Evolutionary conservation across 768 basidiomycete species (phyloP), one percentile per base, ranked within the genome.

Genomic region (Serendipita vermifera): DNA sequence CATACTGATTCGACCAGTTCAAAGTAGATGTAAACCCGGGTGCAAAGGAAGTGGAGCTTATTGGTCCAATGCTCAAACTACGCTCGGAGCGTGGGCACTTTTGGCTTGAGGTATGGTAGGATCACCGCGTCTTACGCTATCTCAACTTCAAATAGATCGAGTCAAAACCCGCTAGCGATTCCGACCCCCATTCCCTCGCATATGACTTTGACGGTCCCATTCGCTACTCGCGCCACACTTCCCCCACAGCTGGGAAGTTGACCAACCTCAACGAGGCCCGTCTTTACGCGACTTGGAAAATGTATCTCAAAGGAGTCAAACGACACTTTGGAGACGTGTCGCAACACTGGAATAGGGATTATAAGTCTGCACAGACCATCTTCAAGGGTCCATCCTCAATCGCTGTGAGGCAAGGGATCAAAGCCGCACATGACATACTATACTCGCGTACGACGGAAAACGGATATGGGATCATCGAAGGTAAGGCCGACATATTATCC

Each of bases 221-320:
- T 55, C 81, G 82, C 51, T 87, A 74, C 66, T 80, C 85, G 11
- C 72, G 77, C 3, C 85, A 88, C 63, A 78, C 71, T 67, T 86
- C 83, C 3, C 85, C 84, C 0, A 81, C 80, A 0, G 73, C 85
- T 38, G 86, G 85, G 26, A 70, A 68, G 3, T 67, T 87, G 31
- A 81, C 83, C 15, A 77, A 78, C 58, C 65, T 82, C 55, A 75
- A 79, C 62, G 77, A 79, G 59, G 73, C 71, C 0, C 77, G 82
- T 0, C 70, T 85, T 22, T 87, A 87, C 64, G 80, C 82, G 33
- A 88, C 86, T 1, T 88, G 87, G 86, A 87, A 87, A 64, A 74
- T 71, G 35, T 57, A 43, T 22, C 70, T 87, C 64, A 74, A 74
- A 55, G 82, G 78, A 17, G 66, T 86, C 1, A 75, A 72, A 2